Evolutionary conservation across 2,329 filamentous ascomycete genomes (phyloP), one percentile per base, ranked within the genome.

Genomic region (Beauveria pseudobassiana): DNA sequence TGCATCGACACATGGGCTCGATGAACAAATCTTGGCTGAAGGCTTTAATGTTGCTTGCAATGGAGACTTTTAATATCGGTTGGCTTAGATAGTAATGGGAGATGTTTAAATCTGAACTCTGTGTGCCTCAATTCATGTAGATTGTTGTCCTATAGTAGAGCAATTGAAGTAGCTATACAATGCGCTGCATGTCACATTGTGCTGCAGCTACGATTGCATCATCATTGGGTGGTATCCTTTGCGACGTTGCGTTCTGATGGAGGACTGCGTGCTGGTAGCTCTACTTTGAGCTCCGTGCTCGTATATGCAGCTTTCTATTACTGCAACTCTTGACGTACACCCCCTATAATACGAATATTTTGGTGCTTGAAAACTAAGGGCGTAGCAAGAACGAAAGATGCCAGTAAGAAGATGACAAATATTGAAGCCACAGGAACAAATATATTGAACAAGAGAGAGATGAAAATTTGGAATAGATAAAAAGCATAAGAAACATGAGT

Each of bases 21-120:
- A 50, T 61, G 59, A 40, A 55, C 18, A 20, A 50, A 34, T 55
- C 6, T 43, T 30, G 30, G 10, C 30, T 30, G 34, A 16, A 16
- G 5, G 34, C 34, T 38, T 14, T 38, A 38, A 38, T 38, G 5
- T 38, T 38, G 34, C 16, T 38, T 38, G 34, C 34, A 38, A 38
- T 38, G 34, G 34, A 16, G 34, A 38, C 5, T 61, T 61, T 61
- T 62, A 62, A 54, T 59, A 42, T 58, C 58, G 38, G 40, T 59
- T 59, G 54, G 61, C 54, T 59, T 58, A 58, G 54, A 49, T 43
- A 52, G 48, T 58, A 62, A 58, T 62, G 54, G 50, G 53, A 56
- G 53, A 62, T 45, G 12, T 14, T 59, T 26, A 26, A 43, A 34
- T 10, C 16, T 26, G 18, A 43, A 24, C 10, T 20, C 14, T 43